Base-by-base conservation (phyloP, 306 rosid genomes). In the Geum urbanum region DNA sequence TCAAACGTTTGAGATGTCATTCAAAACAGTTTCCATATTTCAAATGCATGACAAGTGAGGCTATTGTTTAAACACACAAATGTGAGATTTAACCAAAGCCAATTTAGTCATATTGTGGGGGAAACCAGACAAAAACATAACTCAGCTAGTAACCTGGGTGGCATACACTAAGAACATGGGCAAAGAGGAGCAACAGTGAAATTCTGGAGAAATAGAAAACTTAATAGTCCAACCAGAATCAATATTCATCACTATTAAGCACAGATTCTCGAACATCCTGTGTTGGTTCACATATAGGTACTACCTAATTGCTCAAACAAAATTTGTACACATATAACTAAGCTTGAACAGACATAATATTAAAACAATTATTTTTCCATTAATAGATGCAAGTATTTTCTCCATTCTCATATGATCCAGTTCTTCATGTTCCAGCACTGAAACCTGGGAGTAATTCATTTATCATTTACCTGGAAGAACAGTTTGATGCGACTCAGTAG, bases 391-490 rank as follows among this genome's bases (percentile, higher is more conserved):
- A 10, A 51, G 32, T 52, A 15, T 37, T 20, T 41, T 44, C 39
- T 37, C 48, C 32, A 32, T n/a, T 37, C 5, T 67, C 27, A 67
- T 9, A 50, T 50, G 52, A 43, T 43, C 52, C 60, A 51, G 47
- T 27, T 35, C 32, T 50, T 49, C 45, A 27, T 32, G 27, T 35
- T 54, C 35, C 12, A 13, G 59, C 35, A 6, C 9, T 19, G 59
- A 32, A 54, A 19, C 35, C 13, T 9, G n/a, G 12, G 35, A 19
- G 37, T 20, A 55, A 32, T 9, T 14, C 35, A 59, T 35, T 15
- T 8, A 35, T 52, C 24, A 61, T 12, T 64, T 71, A 83, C 87
- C 87, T 63, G 79, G 74, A 66, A 74, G 69, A 66, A 41, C n/a
- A 40, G 66, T 51, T n/a, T 57, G 55, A 49, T 75, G 80, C 69